Evolutionary conservation across 208 protist species (phyloP).

Genomic region (Porcisia deanei): DNA sequence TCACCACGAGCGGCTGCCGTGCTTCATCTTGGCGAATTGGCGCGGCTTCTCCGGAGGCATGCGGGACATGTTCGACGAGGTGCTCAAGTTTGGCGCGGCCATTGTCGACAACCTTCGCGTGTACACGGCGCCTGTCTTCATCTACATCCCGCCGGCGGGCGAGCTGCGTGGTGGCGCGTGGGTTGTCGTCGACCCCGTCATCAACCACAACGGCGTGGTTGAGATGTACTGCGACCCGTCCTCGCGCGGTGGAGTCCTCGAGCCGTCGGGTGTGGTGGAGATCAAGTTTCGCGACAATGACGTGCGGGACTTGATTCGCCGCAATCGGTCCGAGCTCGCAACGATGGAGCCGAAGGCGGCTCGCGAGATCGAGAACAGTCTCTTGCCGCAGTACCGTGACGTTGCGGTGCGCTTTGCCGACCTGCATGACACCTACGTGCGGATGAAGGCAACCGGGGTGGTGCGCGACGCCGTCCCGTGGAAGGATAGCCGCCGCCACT

Average conservation of each 20-base stretch:
- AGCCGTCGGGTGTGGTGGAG: constrained; percentile 95
- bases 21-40: constrained; percentile 99
- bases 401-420: constrained; percentile 96
- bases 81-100: constrained; percentile 99
- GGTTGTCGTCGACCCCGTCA: constrained; percentile 98
- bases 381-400: constrained; percentile 92
- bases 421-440: constrained; percentile 96
- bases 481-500: constrained; percentile 87
- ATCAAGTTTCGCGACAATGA: constrained; percentile 96
- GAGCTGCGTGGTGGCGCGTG: constrained; percentile 98
- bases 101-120: constrained; percentile 98
- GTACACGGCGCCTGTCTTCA: constrained; percentile 96
- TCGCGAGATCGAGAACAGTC: constrained; percentile 45
- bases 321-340: constrained; percentile 74
- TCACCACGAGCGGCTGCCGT: constrained; percentile 96
- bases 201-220: constrained; percentile 96
- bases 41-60: constrained; percentile 98
- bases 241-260: constrained; percentile 95
- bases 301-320: constrained; percentile 88
- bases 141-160: constrained; percentile 97
- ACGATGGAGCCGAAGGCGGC: constrained; percentile 41
- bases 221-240: constrained; percentile 97
- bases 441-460: constrained; percentile 95
- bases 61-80: constrained; percentile 99
- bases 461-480: constrained; percentile 93